phyloP scores from a whole-genome alignment of 140 eudicot species.

The Erigeron philadelphicus region DNA sequence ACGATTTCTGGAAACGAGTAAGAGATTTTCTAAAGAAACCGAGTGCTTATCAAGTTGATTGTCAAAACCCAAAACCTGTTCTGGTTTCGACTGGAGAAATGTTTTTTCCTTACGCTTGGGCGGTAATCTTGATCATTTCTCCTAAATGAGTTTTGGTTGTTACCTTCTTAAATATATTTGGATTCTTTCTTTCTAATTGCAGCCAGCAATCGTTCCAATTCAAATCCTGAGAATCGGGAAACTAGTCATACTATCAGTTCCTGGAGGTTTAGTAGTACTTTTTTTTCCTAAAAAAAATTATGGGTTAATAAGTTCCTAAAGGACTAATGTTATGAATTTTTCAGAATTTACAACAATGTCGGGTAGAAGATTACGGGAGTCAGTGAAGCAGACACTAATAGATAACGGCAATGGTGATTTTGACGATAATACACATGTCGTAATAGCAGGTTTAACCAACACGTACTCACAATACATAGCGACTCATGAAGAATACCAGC shows the following conservation, averaged over 20 bases:
- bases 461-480: constrained; percentile 68
- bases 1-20: constrained; percentile 49
- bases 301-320: background rate
- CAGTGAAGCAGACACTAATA: constrained; percentile 55
- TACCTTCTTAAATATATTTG: background rate
- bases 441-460: constrained; percentile 72
- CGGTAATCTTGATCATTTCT: constrained; percentile 42
- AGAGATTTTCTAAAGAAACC: constrained; percentile 54
- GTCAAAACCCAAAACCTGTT: constrained; percentile 63
- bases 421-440: constrained; percentile 37
- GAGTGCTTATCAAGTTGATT: constrained; percentile 52
- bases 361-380: constrained; percentile 62
- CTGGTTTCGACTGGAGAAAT: constrained; percentile 66
- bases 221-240: constrained; percentile 69
- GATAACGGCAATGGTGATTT: constrained; percentile 42
- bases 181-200: constrained; percentile 10
- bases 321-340: background rate
- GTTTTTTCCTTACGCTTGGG: constrained; percentile 69
- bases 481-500: constrained; percentile 57
- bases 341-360: constrained; percentile 83
- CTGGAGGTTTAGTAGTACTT: constrained; percentile 49
- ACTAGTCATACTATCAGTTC: constrained; percentile 55
- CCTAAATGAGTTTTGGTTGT: background rate
- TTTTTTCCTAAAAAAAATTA: background rate
- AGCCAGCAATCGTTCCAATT: constrained; percentile 72